Evolutionary conservation across 1,284 basidiomycete genomes (phyloP).

Genomic region (Xerocomus minutiporus): DNA sequence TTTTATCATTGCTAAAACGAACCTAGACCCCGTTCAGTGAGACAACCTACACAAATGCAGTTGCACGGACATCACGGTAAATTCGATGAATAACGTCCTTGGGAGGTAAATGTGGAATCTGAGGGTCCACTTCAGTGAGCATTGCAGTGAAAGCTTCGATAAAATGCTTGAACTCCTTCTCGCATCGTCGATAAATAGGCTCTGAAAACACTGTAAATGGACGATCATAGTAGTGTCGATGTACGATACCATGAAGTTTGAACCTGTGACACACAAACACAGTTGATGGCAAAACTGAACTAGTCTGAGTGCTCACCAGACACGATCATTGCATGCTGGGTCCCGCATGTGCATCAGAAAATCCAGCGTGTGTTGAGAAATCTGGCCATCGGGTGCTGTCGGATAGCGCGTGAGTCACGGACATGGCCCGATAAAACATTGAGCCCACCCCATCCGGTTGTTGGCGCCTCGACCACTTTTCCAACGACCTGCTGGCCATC

Average conservation of each 20-base stretch:
- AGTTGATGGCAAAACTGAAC: background rate
- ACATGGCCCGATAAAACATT: background rate
- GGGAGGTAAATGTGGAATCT: constrained; percentile 80
- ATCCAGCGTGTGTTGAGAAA: constrained; percentile 80
- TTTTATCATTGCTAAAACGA: constrained; percentile 91
- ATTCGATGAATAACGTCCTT: constrained; percentile 85
- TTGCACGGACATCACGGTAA: constrained; percentile 66
- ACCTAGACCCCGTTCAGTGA: constrained; percentile 42
- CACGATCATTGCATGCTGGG: constrained; percentile 78
- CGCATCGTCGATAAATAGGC: constrained; percentile 75
- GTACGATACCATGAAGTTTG: constrained; percentile 58
- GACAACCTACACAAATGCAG: background rate
- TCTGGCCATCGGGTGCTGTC: constrained; percentile 76
- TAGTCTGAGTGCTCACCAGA: constrained; percentile 53
- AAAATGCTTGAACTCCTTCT: constrained; percentile 86
- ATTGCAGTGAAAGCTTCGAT: constrained; percentile 64
- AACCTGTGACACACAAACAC: constrained; percentile 48
- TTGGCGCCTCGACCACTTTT: constrained; percentile 69
- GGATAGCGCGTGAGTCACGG: background rate
- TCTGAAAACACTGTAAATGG: constrained; percentile 43
- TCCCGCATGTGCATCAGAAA: constrained; percentile 71
- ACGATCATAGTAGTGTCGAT: background rate
- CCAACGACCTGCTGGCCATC: constrained; percentile 72
- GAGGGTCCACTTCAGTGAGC: constrained; percentile 67
- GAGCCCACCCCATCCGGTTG: constrained; percentile 67